Conservation (phyloP, 2,329 filamentous ascomycete species). For the Rhexocercosporidium sp. region DNA sequence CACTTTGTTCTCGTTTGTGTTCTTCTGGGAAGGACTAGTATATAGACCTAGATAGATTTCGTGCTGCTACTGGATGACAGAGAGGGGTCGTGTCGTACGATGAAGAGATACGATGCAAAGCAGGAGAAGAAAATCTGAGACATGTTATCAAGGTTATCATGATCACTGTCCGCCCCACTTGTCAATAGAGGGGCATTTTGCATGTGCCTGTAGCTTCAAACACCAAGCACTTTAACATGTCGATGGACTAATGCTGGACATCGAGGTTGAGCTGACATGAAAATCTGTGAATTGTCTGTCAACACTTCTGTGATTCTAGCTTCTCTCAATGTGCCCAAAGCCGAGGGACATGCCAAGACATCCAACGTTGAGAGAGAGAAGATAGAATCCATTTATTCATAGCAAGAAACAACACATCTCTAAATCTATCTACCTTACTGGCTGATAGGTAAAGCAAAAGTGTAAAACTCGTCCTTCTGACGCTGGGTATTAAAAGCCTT, state of each 20-base stretch:
- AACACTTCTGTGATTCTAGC: not conserved
- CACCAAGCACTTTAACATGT: too few relatives aligned
- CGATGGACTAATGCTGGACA: not conserved
- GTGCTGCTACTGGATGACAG: not conserved
- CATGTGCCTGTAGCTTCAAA: not conserved
- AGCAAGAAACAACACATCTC: not conserved
- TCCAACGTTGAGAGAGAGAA: not conserved
- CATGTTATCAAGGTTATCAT: not conserved
- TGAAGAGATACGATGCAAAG: not conserved
- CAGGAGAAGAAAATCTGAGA: not conserved
- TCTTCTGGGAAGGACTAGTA: not conserved
- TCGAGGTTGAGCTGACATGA: not conserved
- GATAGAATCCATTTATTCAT: not conserved
- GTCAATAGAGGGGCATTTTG: not conserved
- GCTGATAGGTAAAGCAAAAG: not conserved
- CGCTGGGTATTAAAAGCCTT: constrained; percentile 23
- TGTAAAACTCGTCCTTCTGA: constrained; percentile 10
- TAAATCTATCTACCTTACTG: not conserved
- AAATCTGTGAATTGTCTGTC: not conserved
- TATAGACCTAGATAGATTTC: not conserved
- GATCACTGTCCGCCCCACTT: not conserved
- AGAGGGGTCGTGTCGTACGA: not conserved
- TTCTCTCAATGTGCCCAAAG: too few relatives aligned
- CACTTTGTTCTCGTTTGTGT: constrained; percentile 24
- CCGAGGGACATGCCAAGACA: too few relatives aligned